These are phyloP conservation scores for Rhamnella rubrinervis DNA, from an alignment of 331 rosid species.

Conservation along the genomic window DNA sequence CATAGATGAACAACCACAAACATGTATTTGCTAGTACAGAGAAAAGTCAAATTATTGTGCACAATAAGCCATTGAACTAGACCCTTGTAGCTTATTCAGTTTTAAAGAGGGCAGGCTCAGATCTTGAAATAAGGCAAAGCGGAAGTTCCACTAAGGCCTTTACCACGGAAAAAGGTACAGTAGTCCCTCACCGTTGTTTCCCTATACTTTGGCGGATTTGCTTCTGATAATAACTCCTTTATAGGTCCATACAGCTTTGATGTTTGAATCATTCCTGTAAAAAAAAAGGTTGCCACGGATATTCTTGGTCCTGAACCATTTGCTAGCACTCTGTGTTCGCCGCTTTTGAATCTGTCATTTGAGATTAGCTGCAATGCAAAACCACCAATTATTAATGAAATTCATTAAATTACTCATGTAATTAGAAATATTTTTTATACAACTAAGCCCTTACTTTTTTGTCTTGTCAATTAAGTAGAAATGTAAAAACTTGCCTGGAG, in stretches of 20 bases:
- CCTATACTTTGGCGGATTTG: constrained; percentile 33
- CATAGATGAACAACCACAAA: too few species aligned
- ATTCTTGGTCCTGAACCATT: constrained; percentile 41
- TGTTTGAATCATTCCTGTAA: neutral
- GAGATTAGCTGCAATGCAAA: constrained; percentile 42
- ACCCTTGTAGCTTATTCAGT: too few species aligned
- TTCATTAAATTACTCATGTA: neutral
- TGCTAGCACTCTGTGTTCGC: constrained; percentile 44
- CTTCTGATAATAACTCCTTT: constrained; percentile 41
- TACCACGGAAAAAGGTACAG: neutral
- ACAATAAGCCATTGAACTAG: too few species aligned
- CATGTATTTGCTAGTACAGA: too few species aligned
- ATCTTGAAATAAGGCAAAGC: constrained; percentile 34
- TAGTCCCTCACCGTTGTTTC: constrained; percentile 26
- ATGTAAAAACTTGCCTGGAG: constrained; percentile 38
- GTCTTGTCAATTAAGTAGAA: neutral
- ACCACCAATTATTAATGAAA: neutral
- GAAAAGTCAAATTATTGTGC: too few species aligned
- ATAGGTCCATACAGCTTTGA: constrained; percentile 42
- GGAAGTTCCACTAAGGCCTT: constrained; percentile 31
- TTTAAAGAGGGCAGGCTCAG: neutral
- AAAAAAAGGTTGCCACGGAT: constrained; percentile 41
- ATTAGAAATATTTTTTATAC: too few species aligned
- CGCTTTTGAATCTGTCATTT: constrained; percentile 51
- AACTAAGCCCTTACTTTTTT: too few species aligned